Evolutionary conservation across 352 stramenopile genomes (phyloP), one percentile per base, ranked within the genome.

Genomic region (Phytophthora pseudosyringae): DNA sequence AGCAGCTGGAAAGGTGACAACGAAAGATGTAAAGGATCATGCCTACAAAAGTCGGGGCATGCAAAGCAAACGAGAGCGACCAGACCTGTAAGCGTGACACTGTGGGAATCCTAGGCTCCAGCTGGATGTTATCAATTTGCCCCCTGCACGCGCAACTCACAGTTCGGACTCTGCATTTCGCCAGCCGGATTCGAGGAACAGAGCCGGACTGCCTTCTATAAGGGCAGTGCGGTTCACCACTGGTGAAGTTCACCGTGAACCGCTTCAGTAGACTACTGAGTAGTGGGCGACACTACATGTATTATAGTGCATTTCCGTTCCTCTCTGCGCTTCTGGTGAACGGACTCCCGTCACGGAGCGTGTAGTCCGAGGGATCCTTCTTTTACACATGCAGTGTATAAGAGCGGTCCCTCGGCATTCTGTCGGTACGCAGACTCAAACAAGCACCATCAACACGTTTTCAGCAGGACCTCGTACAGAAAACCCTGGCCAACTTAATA

Each of bases 31-130:
- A 65, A 69, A 69, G 62, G 54, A 38, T 16, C 32, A 25, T 31
- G 13, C n/a, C 33, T 41, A 58, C 53, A 64, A 41, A 59, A 57
- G 51, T 38, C 28, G 36, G 35, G 28, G 47, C 21, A 49, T 16
- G 43, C 61, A 69, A 61, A 62, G 59, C 49, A 31, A 16, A 15
- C 32, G 38, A 50, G 54, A 69, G 39, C 41, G 54, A 69, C 8
- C 61, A 69, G 61, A 8, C 40, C 44, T 12, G 29, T 12, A 31
- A 2, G 38, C 36, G 25, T 65, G 48, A 69, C 38, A 33, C 3
- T 13, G 53, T 54, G 39, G 48, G 38, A 59, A 56, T 9, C 33
- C n/a, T 44, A 41, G 32, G 29, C 33, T 66, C n/a, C 61, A 64
- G 44, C 31, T 59, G 52, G 36, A 15, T 1, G 40, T n/a, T n/a